Evolutionary conservation across 768 basidiomycete genomes (phyloP).

Genomic region (Tulasnella sp.): DNA sequence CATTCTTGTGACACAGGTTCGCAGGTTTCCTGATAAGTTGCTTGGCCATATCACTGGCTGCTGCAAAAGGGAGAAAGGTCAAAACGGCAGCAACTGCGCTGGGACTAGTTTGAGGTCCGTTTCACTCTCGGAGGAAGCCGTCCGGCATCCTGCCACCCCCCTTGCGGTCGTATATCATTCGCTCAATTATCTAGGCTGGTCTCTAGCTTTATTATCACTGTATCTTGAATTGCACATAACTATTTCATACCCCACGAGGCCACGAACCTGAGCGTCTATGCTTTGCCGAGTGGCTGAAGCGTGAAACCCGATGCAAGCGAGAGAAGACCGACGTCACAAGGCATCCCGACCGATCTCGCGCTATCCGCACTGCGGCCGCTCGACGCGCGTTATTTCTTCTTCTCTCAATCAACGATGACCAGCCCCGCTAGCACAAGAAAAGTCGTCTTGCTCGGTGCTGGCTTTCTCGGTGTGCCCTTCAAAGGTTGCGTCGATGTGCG

Average conservation of each 20-base stretch:
- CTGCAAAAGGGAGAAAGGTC: slow-evolving; percentile 69
- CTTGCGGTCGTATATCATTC: not conserved
- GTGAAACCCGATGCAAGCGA: slow-evolving; percentile 3
- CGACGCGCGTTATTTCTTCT: not conserved
- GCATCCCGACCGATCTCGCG: not conserved
- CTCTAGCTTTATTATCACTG: not conserved
- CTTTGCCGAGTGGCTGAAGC: not conserved
- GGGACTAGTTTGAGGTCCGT: not conserved
- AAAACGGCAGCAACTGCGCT: slow-evolving; percentile 19
- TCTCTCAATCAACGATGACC: not conserved
- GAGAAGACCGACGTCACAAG: not conserved
- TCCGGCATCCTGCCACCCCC: not conserved
- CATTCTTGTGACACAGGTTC: slow-evolving; percentile 55
- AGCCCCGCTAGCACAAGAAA: slow-evolving; percentile 38
- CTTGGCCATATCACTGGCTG: slow-evolving; percentile 73
- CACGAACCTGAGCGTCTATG: not conserved
- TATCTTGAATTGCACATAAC: slow-evolving; percentile 5
- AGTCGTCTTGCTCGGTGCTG: slow-evolving; percentile 51
- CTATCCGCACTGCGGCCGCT: not conserved
- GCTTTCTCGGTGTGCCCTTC: slow-evolving; percentile 59
- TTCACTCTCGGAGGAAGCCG: not conserved
- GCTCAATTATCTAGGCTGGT: not conserved
- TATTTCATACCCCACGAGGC: not conserved
- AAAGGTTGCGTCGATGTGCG: slow-evolving; percentile 5
- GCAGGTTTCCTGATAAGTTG: slow-evolving; percentile 83